These are phyloP conservation scores for Rhododendron simsii DNA, from an alignment of 148 eudicot species.

Conservation along the genomic window DNA sequence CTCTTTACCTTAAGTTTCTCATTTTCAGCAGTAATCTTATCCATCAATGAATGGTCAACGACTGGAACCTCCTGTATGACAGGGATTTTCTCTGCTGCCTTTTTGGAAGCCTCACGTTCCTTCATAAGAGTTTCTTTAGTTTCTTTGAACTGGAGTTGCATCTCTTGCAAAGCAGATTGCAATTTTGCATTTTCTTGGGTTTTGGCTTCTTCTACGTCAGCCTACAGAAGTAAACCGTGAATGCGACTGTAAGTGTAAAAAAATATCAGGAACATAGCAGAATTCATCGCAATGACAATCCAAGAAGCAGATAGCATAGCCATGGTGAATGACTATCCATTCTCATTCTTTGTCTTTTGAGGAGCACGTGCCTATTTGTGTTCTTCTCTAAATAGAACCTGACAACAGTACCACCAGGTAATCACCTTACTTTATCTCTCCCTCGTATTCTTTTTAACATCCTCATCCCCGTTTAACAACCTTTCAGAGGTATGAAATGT, in stretches of 20 bases:
- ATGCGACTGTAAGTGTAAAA: neutral
- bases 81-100: slow-evolving; percentile 59
- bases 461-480: neutral
- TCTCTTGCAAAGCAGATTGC: slow-evolving; percentile 62
- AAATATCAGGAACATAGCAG: neutral
- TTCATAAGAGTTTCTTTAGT: slow-evolving; percentile 64
- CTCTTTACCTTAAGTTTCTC: slow-evolving; percentile 75
- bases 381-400: neutral
- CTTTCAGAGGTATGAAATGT: neutral
- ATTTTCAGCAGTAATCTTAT: slow-evolving; percentile 80
- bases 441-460: neutral
- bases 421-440: neutral
- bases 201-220: slow-evolving; percentile 91
- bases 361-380: neutral
- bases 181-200: slow-evolving; percentile 79
- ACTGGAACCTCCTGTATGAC: slow-evolving; percentile 84
- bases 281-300: slow-evolving; percentile 1
- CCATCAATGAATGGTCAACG: slow-evolving; percentile 58
- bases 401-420: neutral
- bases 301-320: neutral
- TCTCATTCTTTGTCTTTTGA: neutral
- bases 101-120: slow-evolving; percentile 68
- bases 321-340: neutral
- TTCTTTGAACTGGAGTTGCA: slow-evolving; percentile 71
- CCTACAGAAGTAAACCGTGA: slow-evolving; percentile 31